Evolutionary conservation across 108 stramenopile genomes (phyloP).

Genomic region (Cyclostephanos tholiformis): DNA sequence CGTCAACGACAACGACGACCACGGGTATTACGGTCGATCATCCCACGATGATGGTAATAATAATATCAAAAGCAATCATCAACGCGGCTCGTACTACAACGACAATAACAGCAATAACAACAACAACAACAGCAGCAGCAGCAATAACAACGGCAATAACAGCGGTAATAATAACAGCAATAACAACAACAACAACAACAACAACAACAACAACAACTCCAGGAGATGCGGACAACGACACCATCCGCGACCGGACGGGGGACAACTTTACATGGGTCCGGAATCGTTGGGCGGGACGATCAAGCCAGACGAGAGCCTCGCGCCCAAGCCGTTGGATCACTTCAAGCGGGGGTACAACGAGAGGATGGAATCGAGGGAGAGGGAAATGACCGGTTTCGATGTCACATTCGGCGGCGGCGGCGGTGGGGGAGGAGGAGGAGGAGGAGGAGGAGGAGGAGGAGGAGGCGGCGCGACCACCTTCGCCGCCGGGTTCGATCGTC

Average conservation of each 20-base stretch:
- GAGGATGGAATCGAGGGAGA: slow-evolving; percentile 60
- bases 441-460: too few species aligned
- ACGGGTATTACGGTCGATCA: too few species aligned
- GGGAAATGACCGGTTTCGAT: slow-evolving; percentile 43
- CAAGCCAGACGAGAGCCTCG: slow-evolving; percentile 37
- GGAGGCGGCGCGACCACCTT: too few species aligned
- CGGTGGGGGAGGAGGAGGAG: too few species aligned
- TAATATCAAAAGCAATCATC: too few species aligned
- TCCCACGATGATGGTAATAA: too few species aligned
- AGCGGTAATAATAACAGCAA: background rate
- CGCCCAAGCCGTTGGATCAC: slow-evolving; percentile 78
- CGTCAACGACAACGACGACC: too few species aligned
- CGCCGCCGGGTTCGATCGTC: too few species aligned
- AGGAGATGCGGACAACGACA: background rate
- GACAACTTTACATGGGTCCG: slow-evolving; percentile 56
- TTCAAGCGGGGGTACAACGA: slow-evolving; percentile 85
- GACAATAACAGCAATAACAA: too few species aligned
- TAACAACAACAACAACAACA: too few species aligned
- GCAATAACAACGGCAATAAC: background rate
- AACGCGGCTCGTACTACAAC: too few species aligned
- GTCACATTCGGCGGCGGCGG: slow-evolving; percentile 1
- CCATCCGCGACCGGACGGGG: slow-evolving; percentile 49
- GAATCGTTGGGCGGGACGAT: slow-evolving; percentile 22
- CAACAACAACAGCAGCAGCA: background rate
- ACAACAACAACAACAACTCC: too few species aligned